phyloP scores from a whole-genome alignment of 2,329 filamentous ascomycete genomes.

The Chalara sp. region DNA sequence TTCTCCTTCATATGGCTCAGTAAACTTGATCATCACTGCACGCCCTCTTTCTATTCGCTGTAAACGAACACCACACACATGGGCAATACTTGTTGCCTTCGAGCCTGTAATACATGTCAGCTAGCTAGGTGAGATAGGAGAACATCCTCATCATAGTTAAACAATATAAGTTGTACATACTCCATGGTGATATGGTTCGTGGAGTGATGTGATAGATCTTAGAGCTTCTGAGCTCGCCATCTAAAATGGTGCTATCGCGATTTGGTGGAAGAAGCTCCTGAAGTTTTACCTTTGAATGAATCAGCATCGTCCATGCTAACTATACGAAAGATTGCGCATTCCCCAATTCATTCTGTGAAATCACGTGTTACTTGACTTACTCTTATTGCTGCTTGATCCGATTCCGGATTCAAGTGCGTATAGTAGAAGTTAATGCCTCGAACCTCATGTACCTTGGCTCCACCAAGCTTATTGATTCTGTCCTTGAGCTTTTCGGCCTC shows the following conservation, averaged over 20 bases:
- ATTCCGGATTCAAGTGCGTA: slow-evolving; percentile 16
- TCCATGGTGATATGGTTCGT: slow-evolving; percentile 92
- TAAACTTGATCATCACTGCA: slow-evolving; percentile 62
- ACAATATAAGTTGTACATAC: slow-evolving; percentile 27
- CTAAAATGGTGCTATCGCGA: background rate
- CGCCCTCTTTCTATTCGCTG: slow-evolving; percentile 82
- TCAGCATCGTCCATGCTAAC: too few relatives aligned
- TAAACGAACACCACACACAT: slow-evolving; percentile 76
- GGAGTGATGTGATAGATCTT: slow-evolving; percentile 60
- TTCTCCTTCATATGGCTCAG: slow-evolving; percentile 39
- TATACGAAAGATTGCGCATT: too few relatives aligned
- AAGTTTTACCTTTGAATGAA: background rate
- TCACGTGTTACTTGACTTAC: slow-evolving; percentile 1
- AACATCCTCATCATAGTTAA: too few relatives aligned
- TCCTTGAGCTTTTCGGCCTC: slow-evolving; percentile 22
- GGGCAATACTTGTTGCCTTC: slow-evolving; percentile 87
- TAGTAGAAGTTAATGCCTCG: slow-evolving; percentile 24
- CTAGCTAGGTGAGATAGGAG: too few relatives aligned
- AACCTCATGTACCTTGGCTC: slow-evolving; percentile 17
- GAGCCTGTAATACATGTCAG: slow-evolving; percentile 35
- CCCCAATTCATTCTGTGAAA: too few relatives aligned
- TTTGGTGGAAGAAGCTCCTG: background rate
- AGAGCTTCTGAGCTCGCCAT: background rate
- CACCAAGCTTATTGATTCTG: slow-evolving; percentile 13
- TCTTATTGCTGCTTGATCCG: slow-evolving; percentile 7